Conservation (phyloP, 139 green algal species). For the Coelastrella sp. region DNA sequence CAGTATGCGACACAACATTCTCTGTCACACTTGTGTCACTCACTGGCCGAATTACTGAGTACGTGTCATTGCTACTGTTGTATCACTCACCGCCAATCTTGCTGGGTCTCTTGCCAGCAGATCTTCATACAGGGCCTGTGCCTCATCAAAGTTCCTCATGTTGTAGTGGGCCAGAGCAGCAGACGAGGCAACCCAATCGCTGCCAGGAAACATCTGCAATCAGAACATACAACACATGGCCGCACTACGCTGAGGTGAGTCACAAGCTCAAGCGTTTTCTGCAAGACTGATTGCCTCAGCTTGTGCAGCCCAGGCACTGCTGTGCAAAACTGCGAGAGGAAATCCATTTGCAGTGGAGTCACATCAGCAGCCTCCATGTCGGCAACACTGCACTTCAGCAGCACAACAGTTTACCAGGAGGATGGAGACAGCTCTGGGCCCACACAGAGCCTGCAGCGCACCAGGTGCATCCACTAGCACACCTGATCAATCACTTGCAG, state of each 20-base stretch:
- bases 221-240: neutral
- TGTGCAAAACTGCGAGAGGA: conserved; percentile 66
- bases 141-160: conserved; percentile 90
- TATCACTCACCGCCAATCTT: conserved; percentile 84
- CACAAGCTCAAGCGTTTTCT: neutral
- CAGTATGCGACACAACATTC: too few species aligned
- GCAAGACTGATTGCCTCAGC: conserved; percentile 21
- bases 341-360: too few species aligned
- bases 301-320: conserved; percentile 28
- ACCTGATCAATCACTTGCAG: conserved; percentile 64
- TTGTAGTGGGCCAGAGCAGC: conserved; percentile 94
- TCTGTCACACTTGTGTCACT: too few species aligned
- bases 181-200: conserved; percentile 70
- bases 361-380: too few species aligned
- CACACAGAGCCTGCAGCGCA: neutral
- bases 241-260: neutral
- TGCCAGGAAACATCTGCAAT: conserved; percentile 74
- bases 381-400: neutral
- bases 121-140: conserved; percentile 89
- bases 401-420: neutral
- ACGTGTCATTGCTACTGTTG: too few species aligned
- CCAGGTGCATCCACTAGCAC: neutral
- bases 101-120: conserved; percentile 86
- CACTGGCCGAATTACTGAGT: too few species aligned
- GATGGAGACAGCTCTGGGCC: neutral